A percentile compares a stretch with the other conserved stretches of the same genome.
These are phyloP conservation scores for Pythium sp. DNA, from an alignment of 352 stramenopile genomes.

Conservation along the genomic window DNA sequence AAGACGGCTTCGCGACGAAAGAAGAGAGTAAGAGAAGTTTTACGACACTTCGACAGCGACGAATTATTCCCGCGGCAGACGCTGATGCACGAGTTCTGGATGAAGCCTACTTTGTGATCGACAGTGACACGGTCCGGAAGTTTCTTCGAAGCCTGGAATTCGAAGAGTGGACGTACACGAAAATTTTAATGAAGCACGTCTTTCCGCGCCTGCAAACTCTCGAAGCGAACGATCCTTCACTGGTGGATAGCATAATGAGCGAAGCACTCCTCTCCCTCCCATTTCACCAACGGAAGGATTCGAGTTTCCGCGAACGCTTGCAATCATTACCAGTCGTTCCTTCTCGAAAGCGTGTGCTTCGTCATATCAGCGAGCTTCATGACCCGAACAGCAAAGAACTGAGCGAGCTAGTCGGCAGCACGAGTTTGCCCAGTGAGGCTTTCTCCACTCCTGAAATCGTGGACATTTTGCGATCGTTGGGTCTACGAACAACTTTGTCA, in stretches of 20 bases:
- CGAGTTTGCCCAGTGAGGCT: conserved; percentile 47
- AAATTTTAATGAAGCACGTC: conserved; percentile 58
- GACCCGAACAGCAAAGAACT: conserved; percentile 69
- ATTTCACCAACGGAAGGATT: conserved; percentile 54
- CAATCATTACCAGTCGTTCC: conserved; percentile 44
- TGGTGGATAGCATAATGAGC: conserved; percentile 55
- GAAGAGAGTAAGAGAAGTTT: neutral
- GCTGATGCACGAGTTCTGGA: conserved; percentile 47
- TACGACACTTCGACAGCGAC: conserved; percentile 15
- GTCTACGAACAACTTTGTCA: conserved; percentile 56
- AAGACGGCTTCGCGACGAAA: neutral
- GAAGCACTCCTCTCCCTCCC: conserved; percentile 40
- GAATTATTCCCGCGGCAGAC: conserved; percentile 38
- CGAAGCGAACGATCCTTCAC: conserved; percentile 24
- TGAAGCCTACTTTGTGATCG: conserved; percentile 43
- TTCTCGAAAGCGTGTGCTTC: conserved; percentile 51
- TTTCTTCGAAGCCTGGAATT: conserved; percentile 50
- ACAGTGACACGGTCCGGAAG: conserved; percentile 31
- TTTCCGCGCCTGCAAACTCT: conserved; percentile 47
- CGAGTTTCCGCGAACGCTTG: conserved; percentile 46
- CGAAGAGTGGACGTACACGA: conserved; percentile 54
- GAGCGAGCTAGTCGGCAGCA: conserved; percentile 59
- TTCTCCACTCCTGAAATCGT: conserved; percentile 51
- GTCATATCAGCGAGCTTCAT: conserved; percentile 52
- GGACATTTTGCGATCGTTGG: conserved; percentile 50